phyloP scores from a whole-genome alignment of 768 basidiomycete genomes.

The Lyophyllum atratum region DNA sequence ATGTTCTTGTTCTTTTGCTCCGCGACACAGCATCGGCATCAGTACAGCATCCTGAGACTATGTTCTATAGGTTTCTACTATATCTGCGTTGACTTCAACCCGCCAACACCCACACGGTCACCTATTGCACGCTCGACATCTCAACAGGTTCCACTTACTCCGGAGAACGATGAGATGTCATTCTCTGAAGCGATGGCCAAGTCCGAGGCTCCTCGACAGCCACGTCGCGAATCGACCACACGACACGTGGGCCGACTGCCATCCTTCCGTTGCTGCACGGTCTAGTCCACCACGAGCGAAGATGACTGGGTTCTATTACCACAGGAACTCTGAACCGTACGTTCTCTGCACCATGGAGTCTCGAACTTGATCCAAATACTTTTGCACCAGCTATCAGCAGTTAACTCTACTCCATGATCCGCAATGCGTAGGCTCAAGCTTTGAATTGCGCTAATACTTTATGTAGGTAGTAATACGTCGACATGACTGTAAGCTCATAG shows the following conservation, averaged over 20 bases:
- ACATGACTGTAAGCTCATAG: slow-evolving; percentile 14
- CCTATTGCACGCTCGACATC: slow-evolving; percentile 26
- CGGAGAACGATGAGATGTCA: slow-evolving; percentile 24
- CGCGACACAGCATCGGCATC: slow-evolving; percentile 9
- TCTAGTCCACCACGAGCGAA: slow-evolving; percentile 58
- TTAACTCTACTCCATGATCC: slow-evolving; percentile 80
- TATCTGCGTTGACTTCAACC: slow-evolving; percentile 91
- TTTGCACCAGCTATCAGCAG: slow-evolving; percentile 70
- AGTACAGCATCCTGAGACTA: slow-evolving; percentile 18
- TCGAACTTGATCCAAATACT: slow-evolving; percentile 7
- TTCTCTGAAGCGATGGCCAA: slow-evolving; percentile 33
- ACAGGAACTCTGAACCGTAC: slow-evolving; percentile 90
- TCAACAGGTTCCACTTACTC: slow-evolving; percentile 34
- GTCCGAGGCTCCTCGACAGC: slow-evolving; percentile 35
- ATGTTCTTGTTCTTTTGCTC: slow-evolving; percentile 7
- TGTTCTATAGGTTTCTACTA: slow-evolving; percentile 80
- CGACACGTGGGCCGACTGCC: slow-evolving; percentile 41
- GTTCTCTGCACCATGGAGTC: slow-evolving; percentile 29
- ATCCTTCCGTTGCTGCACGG: slow-evolving; percentile 49
- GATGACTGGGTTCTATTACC: slow-evolving; percentile 93
- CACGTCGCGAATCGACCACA: slow-evolving; percentile 49
- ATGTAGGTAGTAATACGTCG: slow-evolving; percentile 15
- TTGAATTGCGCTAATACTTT: slow-evolving; percentile 77
- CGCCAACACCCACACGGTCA: slow-evolving; percentile 45
- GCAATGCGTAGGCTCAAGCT: slow-evolving; percentile 70